These are phyloP conservation scores for Tylopilus subfusipes DNA, from an alignment of 768 basidiomycete genomes.

Conservation along the genomic window DNA sequence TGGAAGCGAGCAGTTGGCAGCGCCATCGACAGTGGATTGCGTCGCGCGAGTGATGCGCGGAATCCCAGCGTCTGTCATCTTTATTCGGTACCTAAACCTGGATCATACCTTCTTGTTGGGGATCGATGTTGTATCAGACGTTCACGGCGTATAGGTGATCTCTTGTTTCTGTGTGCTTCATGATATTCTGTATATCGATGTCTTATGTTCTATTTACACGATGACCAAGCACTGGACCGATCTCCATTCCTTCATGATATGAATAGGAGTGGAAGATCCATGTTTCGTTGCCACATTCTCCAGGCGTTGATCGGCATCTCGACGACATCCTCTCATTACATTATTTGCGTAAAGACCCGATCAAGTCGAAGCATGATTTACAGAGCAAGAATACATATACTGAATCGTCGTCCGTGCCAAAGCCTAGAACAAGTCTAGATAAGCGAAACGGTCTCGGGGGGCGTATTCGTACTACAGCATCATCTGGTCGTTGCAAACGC, in stretches of 20 bases:
- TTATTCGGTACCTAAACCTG: background rate
- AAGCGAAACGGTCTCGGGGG: no score
- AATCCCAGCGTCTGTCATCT: background rate
- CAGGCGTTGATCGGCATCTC: no score
- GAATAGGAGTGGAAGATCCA: no score
- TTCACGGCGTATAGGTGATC: background rate
- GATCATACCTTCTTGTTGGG: background rate
- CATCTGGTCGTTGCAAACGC: background rate
- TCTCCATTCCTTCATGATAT: no score
- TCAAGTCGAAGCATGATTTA: no score
- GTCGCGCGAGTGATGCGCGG: constrained; percentile 17
- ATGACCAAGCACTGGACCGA: background rate
- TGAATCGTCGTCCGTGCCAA: no score
- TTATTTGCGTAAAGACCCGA: no score
- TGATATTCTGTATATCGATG: background rate
- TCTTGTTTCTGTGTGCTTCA: background rate
- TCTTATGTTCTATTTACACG: background rate
- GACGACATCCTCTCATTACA: no score
- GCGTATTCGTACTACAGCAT: background rate
- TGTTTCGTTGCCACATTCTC: no score
- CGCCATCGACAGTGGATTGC: constrained; percentile 39
- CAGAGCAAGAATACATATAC: no score
- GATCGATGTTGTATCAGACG: background rate
- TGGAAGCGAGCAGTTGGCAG: constrained; percentile 41
- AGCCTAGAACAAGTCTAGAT: no score